Base-by-base conservation (phyloP, 805 yeast genomes). In the Isabelozyma heimii region DNA sequence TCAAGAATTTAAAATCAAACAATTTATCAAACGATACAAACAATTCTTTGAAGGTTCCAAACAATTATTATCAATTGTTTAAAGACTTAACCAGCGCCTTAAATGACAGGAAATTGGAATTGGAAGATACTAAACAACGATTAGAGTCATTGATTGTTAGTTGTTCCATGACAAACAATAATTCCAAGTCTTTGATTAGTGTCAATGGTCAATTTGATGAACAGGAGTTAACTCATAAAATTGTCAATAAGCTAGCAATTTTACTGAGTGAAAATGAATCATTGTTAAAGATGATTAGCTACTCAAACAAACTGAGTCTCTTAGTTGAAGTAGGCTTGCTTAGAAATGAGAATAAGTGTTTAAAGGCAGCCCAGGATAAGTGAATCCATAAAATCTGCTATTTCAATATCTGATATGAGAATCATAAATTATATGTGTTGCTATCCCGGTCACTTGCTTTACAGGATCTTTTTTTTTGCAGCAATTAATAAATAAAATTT, bases 161-260 rank as follows among this genome's bases (percentile, higher is more conserved):
- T 24, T 46, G 60, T 17, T 52, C 64, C 20, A 52, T 69, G 56
- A 57, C 52, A 40, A 53, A 52, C 43, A 59, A 55, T 20, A 54
- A 51, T 44, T 44, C 58, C n/a, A 48, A 49, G 6, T 20, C 44
- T 17, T 26, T 30, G 1, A 45, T 50, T 24, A 80, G 83, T 1
- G 72, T 73, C 33, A 66, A 73, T 48, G 91, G 90, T 2, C 72
- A 85, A 49, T 85, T 81, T 61, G 95, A 89, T 58, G 85, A 82
- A 45, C 83, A 87, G 57, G 91, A 87, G 47, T 67, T 87, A 43
- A 83, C 91, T 12, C 94, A 89, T 60, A 84, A 84, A 57, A 80
- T 88, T 50, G 72, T 89, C 38, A 75, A 77, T 39, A 82, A 87
- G 56, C 57, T 89, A 53, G 80, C 80, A 47, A 69, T 77, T 49